phyloP scores from a whole-genome alignment of 108 stramenopile species.

The Cyclostephanos tholiformis region DNA sequence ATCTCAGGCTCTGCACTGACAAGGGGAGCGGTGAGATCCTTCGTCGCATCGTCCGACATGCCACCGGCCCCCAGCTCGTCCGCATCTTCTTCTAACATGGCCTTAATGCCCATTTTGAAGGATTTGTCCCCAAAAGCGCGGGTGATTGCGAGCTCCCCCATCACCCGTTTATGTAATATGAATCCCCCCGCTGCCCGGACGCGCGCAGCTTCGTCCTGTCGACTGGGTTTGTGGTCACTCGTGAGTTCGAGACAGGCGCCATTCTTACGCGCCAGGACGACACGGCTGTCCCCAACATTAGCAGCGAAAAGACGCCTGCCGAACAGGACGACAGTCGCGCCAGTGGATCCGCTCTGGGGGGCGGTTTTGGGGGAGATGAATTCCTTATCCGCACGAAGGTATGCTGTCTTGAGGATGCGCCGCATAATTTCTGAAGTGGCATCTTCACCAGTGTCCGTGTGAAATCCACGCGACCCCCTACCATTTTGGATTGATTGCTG shows the following conservation, averaged over 20 bases:
- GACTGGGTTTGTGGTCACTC: conserved; percentile 95
- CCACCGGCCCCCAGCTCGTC: conserved; percentile 73
- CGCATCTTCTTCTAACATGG: conserved; percentile 87
- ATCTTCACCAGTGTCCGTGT: conserved; percentile 82
- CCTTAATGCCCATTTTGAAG: conserved; percentile 96
- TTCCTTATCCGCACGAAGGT: conserved; percentile 90
- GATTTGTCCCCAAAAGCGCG: conserved; percentile 98
- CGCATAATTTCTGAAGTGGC: conserved; percentile 89
- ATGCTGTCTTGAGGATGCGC: conserved; percentile 85
- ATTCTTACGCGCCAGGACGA: conserved; percentile 87
- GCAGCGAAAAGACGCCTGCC: conserved; percentile 92
- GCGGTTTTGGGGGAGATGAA: conserved; percentile 87
- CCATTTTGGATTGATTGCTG: conserved; percentile 77
- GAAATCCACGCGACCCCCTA: conserved; percentile 56
- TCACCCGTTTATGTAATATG: conserved; percentile 94
- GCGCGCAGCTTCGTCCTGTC: conserved; percentile 94
- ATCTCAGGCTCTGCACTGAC: conserved; percentile 92
- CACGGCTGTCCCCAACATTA: conserved; percentile 97
- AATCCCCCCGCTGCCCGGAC: conserved; percentile 95
- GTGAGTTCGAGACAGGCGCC: conserved; percentile 91
- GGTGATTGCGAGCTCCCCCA: conserved; percentile 98
- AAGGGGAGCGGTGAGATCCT: conserved; percentile 86
- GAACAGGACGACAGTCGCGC: conserved; percentile 89
- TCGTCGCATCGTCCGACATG: conserved; percentile 75
- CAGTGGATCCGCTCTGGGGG: conserved; percentile 94